Evolutionary conservation across 768 basidiomycete species (phyloP), one percentile per base, ranked within the genome.

Genomic region (Calocybe gangraenosa): DNA sequence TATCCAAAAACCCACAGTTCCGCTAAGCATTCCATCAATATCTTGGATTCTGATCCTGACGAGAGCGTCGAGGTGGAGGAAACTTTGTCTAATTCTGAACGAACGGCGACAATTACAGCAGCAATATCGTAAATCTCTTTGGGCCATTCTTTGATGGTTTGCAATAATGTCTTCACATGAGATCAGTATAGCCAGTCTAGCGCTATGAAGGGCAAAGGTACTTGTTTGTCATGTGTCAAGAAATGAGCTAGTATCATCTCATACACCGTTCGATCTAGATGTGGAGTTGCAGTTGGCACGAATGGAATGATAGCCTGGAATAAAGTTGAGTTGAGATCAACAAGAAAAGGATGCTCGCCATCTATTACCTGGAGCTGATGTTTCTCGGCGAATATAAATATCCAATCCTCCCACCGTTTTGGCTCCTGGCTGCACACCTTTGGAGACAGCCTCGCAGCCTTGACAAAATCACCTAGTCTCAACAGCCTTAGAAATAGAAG

Each of bases 331-430:
- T 21, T 14, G 37, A 33, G 47, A 32, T n/a, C 33, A 35, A 46
- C 44, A 37, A 39, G 37, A 9, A 28, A 40, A 17, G 18, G n/a
- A 8, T 7, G 17, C 9, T 8, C 35, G 3, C 21, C 13, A 10
- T n/a, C n/a, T n/a, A 33, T 14, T 48, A 90, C 92, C 64, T 87
- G 81, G 13, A 97, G 67, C 46, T 92, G 82, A 19, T 78, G 74
- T 54, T 84, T 79, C 61, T 92, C 81, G 1, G 87, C 87, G 59
- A 95, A 98, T 11, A 79, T 69, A 56, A 96, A 95, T 57, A 97
- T 88, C 89, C 89, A 96, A 55, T 87, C 81, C 59, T 97, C 94
- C 96, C 96, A 99, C n/a, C 78, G 75, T 56, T 82, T 84, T 9
- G 74, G 65, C 54, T 95, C 80, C 35, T 80, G 79, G 3, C 78